phyloP scores from a whole-genome alignment of 1,284 basidiomycete species.

The Ceratobasidium sp. region DNA sequence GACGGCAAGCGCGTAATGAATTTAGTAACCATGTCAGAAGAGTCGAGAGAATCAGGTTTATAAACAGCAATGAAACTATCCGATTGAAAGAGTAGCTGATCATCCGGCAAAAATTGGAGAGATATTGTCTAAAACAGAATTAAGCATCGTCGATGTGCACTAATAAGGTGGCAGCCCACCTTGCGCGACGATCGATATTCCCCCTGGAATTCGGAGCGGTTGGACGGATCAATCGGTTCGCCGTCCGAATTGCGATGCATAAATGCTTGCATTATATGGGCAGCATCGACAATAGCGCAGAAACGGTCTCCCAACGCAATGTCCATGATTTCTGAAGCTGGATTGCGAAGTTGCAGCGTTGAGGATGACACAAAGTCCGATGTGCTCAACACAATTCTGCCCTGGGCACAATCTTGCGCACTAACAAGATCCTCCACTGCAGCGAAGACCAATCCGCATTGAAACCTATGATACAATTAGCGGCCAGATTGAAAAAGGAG shows the following conservation, averaged over 20 bases:
- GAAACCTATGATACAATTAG: constrained; percentile 9
- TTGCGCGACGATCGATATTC: constrained; percentile 19
- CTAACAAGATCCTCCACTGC: constrained; percentile 11
- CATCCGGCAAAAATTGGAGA: constrained; percentile 30
- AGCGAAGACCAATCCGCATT: constrained; percentile 27
- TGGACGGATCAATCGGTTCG: background rate
- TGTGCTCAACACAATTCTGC: constrained; percentile 20
- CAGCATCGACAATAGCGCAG: constrained; percentile 37
- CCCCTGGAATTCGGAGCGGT: constrained; percentile 20
- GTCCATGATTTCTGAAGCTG: constrained; percentile 38
- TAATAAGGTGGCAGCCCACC: background rate
- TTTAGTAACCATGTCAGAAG: constrained; percentile 15
- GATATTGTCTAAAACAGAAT: constrained; percentile 19
- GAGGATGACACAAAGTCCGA: constrained; percentile 33
- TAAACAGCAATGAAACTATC: constrained; percentile 35
- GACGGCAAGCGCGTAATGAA: constrained; percentile 15
- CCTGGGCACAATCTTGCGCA: constrained; percentile 1
- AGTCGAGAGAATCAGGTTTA: constrained; percentile 17
- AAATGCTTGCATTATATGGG: constrained; percentile 32
- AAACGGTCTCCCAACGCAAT: constrained; percentile 30
- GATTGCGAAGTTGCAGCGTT: constrained; percentile 28
- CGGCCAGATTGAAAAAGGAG: background rate
- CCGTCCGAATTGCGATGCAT: constrained; percentile 8
- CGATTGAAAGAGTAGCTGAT: constrained; percentile 32
- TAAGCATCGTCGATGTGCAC: background rate